Base-by-base conservation (phyloP, 371 early-diverging fungal genomes). In the Chytridium lagenaria region DNA sequence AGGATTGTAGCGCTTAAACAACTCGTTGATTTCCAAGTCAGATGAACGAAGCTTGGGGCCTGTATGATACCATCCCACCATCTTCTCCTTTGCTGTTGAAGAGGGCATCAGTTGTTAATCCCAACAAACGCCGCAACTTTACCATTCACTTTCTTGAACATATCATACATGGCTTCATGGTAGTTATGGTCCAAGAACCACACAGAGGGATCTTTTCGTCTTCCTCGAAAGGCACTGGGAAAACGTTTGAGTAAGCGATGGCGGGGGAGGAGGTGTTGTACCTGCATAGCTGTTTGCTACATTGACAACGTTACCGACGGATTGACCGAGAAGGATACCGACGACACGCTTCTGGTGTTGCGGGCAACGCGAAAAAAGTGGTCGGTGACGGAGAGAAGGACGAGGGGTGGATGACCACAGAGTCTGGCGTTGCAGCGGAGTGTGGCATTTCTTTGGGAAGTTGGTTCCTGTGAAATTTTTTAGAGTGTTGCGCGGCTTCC, bases 141-240 rank as follows among this genome's bases (percentile, higher is more conserved):
- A 94, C 95, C 95, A 83, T 98, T 99, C 36, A 99, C 98, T 87
- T 99, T 99, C 80, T 95, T 95, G 84, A 97, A 99, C 95, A 99
- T 96, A 73, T 97, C 98, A 74, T 94, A 96, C 99, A 99, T 99
- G 19, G 94, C 94, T 81, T 98, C 97, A 61, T 96, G 93, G 82
- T 99, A 99, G 80, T 99, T 96, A 84, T 99, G 99, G 85, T 99
- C 99, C 78, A 99, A 89, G 83, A 97, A 99, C 98, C 99, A 99
- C 7, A 97, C 96, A 3, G 91, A 90, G 22, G 96, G 94, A 84
- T 97, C 95, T 95, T 96, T 72, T 98, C 97, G 79, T 98, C 98
- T 84, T 99, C 99, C 83, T 98, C 98, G 82, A 99, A 99, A 28
- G 99, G 99, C 22, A 99, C 98, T 94, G 74, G 26, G 31, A 16